Evolutionary conservation across 1,139 yeast genomes (phyloP).

Genomic region (Lodderomyces theae): DNA sequence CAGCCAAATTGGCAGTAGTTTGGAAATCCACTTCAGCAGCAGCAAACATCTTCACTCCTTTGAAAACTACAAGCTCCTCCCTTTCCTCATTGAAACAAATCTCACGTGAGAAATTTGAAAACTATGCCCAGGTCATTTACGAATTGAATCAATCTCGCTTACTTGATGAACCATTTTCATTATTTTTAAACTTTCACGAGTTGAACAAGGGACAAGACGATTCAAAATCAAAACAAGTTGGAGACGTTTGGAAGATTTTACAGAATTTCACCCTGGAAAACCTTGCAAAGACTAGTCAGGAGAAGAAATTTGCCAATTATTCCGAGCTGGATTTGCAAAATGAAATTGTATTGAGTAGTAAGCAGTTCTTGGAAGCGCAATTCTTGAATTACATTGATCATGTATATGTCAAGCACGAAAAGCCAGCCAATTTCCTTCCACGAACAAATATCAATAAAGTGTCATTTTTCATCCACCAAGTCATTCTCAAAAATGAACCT

Average conservation of each 20-base stretch:
- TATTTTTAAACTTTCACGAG: slow-evolving; percentile 54
- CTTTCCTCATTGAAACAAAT: slow-evolving; percentile 29
- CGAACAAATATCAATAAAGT: slow-evolving; percentile 74
- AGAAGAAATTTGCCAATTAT: slow-evolving; percentile 44
- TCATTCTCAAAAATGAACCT: slow-evolving; percentile 39
- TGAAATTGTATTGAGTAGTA: slow-evolving; percentile 56
- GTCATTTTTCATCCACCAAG: slow-evolving; percentile 59
- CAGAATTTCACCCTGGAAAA: slow-evolving; percentile 42
- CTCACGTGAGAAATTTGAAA: slow-evolving; percentile 62
- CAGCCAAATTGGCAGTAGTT: slow-evolving; percentile 19
- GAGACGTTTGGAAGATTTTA: slow-evolving; percentile 63
- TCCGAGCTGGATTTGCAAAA: slow-evolving; percentile 40
- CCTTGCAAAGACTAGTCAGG: slow-evolving; percentile 35
- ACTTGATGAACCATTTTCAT: slow-evolving; percentile 44
- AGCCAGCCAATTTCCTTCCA: slow-evolving; percentile 42
- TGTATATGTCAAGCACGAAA: slow-evolving; percentile 61
- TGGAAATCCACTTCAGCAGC: slow-evolving; percentile 41
- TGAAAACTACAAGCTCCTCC: slow-evolving; percentile 15
- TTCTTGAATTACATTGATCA: slow-evolving; percentile 73
- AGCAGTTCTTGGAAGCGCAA: slow-evolving; percentile 66
- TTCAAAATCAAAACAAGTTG: slow-evolving; percentile 58
- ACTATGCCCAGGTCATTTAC: slow-evolving; percentile 68
- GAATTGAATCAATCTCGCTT: slow-evolving; percentile 70
- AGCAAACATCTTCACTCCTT: slow-evolving; percentile 36
- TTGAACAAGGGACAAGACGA: slow-evolving; percentile 50